phyloP scores from a whole-genome alignment of 345 rosid species.

The Corymbia maculata region DNA sequence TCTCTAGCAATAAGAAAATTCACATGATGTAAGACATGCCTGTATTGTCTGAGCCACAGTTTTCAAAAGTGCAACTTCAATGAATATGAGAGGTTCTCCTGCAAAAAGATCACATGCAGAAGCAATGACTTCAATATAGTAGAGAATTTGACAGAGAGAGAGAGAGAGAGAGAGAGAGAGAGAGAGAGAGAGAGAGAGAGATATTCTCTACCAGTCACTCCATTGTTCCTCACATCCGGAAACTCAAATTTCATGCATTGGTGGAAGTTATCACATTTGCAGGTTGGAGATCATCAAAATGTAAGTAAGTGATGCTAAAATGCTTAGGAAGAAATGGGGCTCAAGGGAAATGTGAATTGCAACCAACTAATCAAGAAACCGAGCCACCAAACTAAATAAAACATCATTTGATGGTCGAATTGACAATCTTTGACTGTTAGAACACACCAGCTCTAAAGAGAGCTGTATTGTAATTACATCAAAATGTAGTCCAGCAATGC shows the following conservation, averaged over 20 bases:
- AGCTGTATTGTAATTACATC: background rate
- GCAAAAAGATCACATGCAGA: background rate
- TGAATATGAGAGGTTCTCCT: slow-evolving; percentile 98
- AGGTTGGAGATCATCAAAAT: background rate
- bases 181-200: background rate
- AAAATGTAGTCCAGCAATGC: background rate
- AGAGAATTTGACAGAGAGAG: background rate
- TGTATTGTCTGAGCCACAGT: slow-evolving; percentile 73
- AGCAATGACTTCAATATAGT: background rate
- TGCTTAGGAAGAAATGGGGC: background rate
- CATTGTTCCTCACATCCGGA: background rate
- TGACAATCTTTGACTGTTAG: background rate
- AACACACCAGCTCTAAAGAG: background rate
- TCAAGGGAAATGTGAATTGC: background rate
- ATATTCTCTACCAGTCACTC: background rate
- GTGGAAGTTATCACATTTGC: background rate
- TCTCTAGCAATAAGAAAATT: background rate
- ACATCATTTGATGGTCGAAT: background rate
- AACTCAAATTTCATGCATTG: background rate
- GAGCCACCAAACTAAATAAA: background rate
- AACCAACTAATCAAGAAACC: background rate
- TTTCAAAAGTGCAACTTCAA: slow-evolving; percentile 91
- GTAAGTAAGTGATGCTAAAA: background rate
- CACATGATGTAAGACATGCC: slow-evolving; percentile 21
- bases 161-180: background rate